Evolutionary conservation across 805 yeast species (phyloP).

Genomic region (Candida awuae): DNA sequence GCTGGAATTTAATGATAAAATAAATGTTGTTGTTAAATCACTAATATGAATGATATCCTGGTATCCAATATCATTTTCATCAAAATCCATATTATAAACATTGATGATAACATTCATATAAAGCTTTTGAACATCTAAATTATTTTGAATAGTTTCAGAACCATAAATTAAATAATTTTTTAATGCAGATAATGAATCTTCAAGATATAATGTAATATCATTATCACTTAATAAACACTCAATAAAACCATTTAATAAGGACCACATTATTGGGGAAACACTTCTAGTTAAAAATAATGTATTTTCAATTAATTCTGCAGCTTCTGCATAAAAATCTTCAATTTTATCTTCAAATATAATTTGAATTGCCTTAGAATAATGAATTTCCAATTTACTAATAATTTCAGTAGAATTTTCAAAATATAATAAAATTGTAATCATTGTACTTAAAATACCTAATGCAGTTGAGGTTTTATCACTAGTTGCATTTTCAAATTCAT

Average conservation of each 20-base stretch:
- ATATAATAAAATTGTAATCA: conserved; percentile 78
- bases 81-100: conserved; percentile 26
- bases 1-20: conserved; percentile 45
- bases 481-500: conserved; percentile 39
- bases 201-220: conserved; percentile 58
- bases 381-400: conserved; percentile 60
- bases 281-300: conserved; percentile 55
- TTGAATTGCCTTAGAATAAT: conserved; percentile 65
- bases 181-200: conserved; percentile 66
- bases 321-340: conserved; percentile 78
- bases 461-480: conserved; percentile 83
- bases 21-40: conserved; percentile 56
- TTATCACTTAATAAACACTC: conserved; percentile 32
- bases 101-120: conserved; percentile 43
- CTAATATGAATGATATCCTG: conserved; percentile 52
- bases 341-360: conserved; percentile 56
- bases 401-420: conserved; percentile 75
- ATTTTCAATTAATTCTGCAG: conserved; percentile 71
- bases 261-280: conserved; percentile 72
- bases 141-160: conserved; percentile 37
- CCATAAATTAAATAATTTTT: conserved; percentile 65
- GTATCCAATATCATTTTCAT: conserved; percentile 40
- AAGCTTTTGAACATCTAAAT: conserved; percentile 40
- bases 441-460: conserved; percentile 75
- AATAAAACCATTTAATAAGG: conserved; percentile 46